phyloP scores from a whole-genome alignment of 1,284 basidiomycete species.

The Cryptococcus amylolentus region DNA sequence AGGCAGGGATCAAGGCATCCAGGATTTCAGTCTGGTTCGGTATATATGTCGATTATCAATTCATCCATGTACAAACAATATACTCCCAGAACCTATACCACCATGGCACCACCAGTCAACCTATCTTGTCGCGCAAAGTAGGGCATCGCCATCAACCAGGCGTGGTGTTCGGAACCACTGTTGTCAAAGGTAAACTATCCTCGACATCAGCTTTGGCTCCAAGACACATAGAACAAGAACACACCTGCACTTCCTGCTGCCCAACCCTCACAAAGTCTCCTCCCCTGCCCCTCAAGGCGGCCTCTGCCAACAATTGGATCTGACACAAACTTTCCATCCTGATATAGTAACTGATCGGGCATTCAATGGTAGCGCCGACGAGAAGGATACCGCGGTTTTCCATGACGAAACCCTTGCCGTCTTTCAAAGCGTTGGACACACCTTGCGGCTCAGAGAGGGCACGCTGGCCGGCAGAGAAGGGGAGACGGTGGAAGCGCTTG shows the following conservation, averaged over 20 bases:
- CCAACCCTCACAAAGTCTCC: constrained; percentile 23
- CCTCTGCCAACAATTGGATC: constrained; percentile 25
- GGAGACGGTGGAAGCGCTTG: constrained; percentile 15
- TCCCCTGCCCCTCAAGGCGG: constrained; percentile 21
- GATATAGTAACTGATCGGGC: constrained; percentile 23
- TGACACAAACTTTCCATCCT: constrained; percentile 24
- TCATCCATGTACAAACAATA: too few species aligned
- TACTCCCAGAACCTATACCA: background rate
- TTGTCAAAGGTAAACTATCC: constrained; percentile 27
- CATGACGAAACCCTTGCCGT: constrained; percentile 25
- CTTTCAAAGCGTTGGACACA: constrained; percentile 6
- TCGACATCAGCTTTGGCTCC: too few species aligned
- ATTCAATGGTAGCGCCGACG: constrained; percentile 25
- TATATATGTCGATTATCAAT: too few species aligned
- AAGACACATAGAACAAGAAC: background rate
- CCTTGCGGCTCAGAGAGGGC: constrained; percentile 9
- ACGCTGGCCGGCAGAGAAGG: constrained; percentile 12
- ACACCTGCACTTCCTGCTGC: constrained; percentile 23
- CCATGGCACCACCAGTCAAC: constrained; percentile 14
- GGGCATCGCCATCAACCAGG: constrained; percentile 31
- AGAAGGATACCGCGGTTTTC: constrained; percentile 24
- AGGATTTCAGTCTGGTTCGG: too few species aligned
- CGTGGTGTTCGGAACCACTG: constrained; percentile 26
- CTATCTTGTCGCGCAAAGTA: constrained; percentile 19
- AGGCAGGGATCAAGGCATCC: too few species aligned